Percentiles rank a stretch among this genome's conserved stretches.
Conservation (phyloP, 495 filamentous ascomycete species). For the Neurospora intermedia region DNA sequence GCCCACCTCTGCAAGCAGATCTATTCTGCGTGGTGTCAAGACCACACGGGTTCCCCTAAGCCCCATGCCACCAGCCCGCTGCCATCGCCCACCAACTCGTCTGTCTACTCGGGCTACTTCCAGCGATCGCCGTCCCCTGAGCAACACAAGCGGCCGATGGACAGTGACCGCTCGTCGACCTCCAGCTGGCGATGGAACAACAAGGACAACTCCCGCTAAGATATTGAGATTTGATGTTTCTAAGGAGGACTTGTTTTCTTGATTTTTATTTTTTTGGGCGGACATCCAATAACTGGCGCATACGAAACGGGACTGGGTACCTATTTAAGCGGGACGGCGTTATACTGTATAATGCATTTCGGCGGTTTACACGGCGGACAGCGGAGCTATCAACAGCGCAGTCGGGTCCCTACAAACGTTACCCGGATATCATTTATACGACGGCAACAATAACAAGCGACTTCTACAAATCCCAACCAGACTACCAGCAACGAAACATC, state of each 20-base stretch:
- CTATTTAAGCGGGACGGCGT: not conserved
- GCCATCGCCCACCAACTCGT: conserved; percentile 14
- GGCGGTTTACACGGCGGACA: not conserved
- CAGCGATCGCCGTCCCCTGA: conserved; percentile 30
- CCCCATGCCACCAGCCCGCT: conserved; percentile 11
- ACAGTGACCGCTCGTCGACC: conserved; percentile 27
- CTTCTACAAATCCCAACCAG: not conserved
- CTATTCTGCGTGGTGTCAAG: conserved; percentile 34
- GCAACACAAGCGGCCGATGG: conserved; percentile 29
- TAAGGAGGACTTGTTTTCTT: not conserved
- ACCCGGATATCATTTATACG: not conserved
- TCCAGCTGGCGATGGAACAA: conserved; percentile 2
- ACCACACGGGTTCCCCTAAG: conserved; percentile 21
- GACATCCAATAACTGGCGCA: not conserved
- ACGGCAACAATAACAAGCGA: not conserved
- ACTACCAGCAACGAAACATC: not conserved
- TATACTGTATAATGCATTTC: not conserved
- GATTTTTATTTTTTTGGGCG: not conserved
- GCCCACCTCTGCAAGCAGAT: conserved; percentile 43
- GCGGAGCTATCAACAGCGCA: not conserved
- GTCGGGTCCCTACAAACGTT: not conserved
- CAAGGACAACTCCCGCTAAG: not conserved
- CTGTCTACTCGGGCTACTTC: conserved; percentile 15
- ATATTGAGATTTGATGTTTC: not conserved
- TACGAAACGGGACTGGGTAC: not conserved